Conservation (phyloP, 306 rosid genomes). For the Pyrus communis region DNA sequence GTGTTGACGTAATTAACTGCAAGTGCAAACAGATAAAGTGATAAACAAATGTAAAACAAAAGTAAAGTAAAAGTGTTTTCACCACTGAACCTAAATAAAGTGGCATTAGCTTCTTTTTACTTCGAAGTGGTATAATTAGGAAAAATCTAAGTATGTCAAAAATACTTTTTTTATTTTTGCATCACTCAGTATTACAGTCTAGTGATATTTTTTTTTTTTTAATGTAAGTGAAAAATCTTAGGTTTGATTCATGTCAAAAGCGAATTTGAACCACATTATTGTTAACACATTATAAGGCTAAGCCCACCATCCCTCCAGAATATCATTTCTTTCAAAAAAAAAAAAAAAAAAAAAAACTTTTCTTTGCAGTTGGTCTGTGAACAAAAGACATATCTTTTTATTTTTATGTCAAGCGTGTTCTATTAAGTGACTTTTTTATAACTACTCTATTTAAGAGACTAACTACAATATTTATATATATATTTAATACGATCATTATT, state of each 20-base stretch:
- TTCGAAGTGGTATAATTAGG: neutral
- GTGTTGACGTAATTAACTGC: neutral
- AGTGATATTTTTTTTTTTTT: rapidly evolving
- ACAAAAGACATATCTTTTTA: neutral
- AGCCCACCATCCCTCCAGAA: no score
- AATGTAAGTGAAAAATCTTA: no score
- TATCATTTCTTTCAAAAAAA: no score
- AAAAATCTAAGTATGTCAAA: neutral
- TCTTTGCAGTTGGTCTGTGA: neutral
- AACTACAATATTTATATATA: no score
- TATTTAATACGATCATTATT: no score
- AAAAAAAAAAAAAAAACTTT: neutral
- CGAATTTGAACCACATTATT: no score
- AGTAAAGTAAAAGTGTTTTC: neutral
- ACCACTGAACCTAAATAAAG: neutral
- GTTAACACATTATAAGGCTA: no score
- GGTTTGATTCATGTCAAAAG: rapidly evolving
- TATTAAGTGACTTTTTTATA: neutral
- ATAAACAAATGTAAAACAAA: neutral
- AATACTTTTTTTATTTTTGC: neutral
- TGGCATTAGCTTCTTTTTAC: neutral
- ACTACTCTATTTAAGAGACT: no score
- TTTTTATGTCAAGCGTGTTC: neutral
- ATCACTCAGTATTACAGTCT: no score
- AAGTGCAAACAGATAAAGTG: neutral